Conservation (phyloP, 495 filamentous ascomycete species). For the Aspergillus wentii region DNA sequence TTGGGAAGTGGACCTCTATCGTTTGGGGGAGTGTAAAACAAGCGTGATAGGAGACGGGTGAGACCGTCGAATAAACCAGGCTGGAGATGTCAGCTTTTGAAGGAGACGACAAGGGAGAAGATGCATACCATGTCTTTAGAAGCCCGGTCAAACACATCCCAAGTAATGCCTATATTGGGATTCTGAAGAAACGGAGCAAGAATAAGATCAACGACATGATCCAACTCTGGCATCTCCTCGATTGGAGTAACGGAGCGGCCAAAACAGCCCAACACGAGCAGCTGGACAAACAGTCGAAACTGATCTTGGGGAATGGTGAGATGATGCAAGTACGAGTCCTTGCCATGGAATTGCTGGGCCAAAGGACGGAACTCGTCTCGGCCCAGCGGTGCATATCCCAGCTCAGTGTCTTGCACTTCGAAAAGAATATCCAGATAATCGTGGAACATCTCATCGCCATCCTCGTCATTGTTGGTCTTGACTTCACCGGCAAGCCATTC, state of each 20-base stretch:
- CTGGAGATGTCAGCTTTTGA: not conserved
- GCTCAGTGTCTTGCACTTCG: not conserved
- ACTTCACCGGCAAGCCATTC: not conserved
- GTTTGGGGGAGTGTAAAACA: not conserved
- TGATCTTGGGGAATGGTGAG: not conserved
- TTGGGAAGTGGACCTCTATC: no score
- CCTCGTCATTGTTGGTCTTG: not conserved
- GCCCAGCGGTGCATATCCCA: not conserved
- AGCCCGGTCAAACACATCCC: not conserved
- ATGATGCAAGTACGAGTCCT: not conserved
- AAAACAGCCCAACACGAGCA: not conserved
- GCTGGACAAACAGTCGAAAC: not conserved
- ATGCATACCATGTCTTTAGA: constrained; percentile 12
- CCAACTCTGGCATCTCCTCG: not conserved
- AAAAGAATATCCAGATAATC: constrained; percentile 1
- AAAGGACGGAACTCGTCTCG: not conserved
- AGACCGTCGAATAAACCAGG: not conserved
- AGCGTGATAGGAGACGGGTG: not conserved
- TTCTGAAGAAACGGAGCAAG: not conserved
- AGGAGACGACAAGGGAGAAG: not conserved
- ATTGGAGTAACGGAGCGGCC: not conserved
- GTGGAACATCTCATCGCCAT: constrained; percentile 3
- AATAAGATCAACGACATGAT: not conserved
- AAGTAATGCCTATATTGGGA: constrained; percentile 1
- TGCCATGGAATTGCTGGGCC: not conserved